Evolutionary conservation across 257 asterid genomes (phyloP).

Genomic region (Solanum rostratum): DNA sequence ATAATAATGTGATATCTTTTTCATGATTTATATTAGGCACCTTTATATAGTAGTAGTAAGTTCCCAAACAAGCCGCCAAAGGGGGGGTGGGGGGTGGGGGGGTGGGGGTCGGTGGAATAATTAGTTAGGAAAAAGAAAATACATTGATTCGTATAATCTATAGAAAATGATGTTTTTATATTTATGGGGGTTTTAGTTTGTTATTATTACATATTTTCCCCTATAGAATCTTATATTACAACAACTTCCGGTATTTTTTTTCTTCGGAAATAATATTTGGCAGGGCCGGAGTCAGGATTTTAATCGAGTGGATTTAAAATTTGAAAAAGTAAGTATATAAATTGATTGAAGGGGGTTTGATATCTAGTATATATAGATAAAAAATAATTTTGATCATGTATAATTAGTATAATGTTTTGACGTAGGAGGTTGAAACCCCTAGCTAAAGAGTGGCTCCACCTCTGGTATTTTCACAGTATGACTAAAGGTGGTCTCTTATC

Average conservation of each 20-base stretch:
- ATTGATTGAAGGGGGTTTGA: no score
- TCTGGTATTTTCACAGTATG: no score
- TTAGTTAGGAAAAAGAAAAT: background rate
- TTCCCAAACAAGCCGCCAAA: background rate
- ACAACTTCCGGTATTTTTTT: background rate
- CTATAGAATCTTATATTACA: background rate
- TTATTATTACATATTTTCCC: background rate
- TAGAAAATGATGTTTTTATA: background rate
- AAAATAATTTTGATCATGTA: no score
- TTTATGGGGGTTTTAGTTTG: background rate
- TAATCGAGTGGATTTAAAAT: no score
- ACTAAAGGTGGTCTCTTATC: no score
- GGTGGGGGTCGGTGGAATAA: background rate
- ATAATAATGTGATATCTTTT: background rate
- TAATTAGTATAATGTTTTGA: no score
- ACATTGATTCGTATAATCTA: background rate
- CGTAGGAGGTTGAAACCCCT: no score
- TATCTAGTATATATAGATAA: no score
- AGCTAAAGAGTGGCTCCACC: no score
- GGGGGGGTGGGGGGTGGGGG: background rate
- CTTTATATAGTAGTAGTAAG: background rate
- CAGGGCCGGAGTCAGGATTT: no score
- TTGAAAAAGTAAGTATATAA: no score
- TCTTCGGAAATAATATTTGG: background rate
- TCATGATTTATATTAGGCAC: no score